Percentiles rank a stretch among this genome's conserved stretches.
phyloP scores from a whole-genome alignment of 768 basidiomycete species.

The Sarcodon sp. region DNA sequence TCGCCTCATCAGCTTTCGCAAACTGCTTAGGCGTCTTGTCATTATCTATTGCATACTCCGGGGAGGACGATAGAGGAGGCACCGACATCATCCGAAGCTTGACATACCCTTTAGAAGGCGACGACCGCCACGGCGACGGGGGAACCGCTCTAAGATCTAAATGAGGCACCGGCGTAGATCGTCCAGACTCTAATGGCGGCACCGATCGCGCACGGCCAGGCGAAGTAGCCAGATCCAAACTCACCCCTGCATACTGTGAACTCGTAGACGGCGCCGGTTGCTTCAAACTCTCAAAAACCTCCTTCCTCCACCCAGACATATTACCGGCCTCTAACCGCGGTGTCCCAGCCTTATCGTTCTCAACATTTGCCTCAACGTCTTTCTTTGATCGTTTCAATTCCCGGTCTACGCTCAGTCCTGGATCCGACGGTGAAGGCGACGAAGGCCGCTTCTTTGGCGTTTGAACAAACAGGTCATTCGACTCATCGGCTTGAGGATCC shows the following conservation, averaged over 20 bases:
- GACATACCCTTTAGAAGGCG: background rate
- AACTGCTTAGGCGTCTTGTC: background rate
- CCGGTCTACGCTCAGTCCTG: background rate
- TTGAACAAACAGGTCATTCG: background rate
- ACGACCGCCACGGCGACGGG: background rate
- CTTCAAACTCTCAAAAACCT: background rate
- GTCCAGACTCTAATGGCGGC: background rate
- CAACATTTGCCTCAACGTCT: background rate
- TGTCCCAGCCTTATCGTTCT: background rate
- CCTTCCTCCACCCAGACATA: background rate
- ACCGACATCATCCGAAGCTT: background rate
- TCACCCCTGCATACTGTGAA: background rate
- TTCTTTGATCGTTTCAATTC: background rate
- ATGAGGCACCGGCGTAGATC: background rate
- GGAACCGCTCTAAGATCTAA: background rate
- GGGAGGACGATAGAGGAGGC: background rate
- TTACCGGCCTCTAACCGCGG: too few relatives aligned
- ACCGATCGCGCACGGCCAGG: conserved; percentile 1
- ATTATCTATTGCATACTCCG: background rate
- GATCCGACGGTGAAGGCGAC: background rate
- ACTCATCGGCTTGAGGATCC: background rate
- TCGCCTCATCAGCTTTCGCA: background rate
- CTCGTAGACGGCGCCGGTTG: background rate
- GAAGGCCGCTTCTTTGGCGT: background rate
- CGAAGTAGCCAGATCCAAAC: background rate